Percentiles rank a stretch among this genome's conserved stretches.
Evolutionary conservation across 345 rosid species (phyloP).

Genomic region (Dimocarpus longan): DNA sequence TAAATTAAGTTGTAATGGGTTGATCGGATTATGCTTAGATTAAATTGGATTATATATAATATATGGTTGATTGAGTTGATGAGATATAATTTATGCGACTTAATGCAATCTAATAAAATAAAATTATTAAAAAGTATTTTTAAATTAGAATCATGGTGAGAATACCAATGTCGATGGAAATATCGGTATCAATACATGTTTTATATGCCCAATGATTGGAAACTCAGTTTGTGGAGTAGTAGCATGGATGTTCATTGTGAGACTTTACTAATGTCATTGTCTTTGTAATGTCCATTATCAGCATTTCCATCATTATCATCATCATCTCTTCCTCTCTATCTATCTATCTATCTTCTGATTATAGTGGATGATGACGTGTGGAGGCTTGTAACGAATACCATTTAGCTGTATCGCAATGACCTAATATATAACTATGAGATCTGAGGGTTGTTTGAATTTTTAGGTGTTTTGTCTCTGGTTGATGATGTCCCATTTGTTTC

Average conservation of each 20-base stretch:
- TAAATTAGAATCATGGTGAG: too few relatives aligned
- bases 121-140: too few relatives aligned
- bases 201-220: slow-evolving; percentile 27
- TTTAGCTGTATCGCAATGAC: slow-evolving; percentile 20
- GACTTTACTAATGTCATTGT: slow-evolving; percentile 2
- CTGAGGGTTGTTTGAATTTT: slow-evolving; percentile 23
- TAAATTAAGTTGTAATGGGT: not conserved
- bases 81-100: too few relatives aligned
- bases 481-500: not conserved
- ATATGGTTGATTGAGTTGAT: too few relatives aligned
- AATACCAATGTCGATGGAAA: too few relatives aligned
- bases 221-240: slow-evolving; percentile 20
- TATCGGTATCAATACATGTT: too few relatives aligned
- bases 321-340: not conserved
- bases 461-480: not conserved
- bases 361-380: not conserved
- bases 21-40: too few relatives aligned
- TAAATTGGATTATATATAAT: too few relatives aligned
- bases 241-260: slow-evolving; percentile 16
- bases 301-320: too few relatives aligned
- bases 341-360: not conserved
- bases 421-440: slow-evolving; percentile 25
- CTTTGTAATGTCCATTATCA: not conserved
- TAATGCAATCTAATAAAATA: too few relatives aligned
- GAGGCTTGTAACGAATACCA: slow-evolving; percentile 20